Percentiles rank a stretch among this genome's conserved stretches.
phyloP scores from a whole-genome alignment of 148 eudicot species.

The Hydrangea macrophylla region DNA sequence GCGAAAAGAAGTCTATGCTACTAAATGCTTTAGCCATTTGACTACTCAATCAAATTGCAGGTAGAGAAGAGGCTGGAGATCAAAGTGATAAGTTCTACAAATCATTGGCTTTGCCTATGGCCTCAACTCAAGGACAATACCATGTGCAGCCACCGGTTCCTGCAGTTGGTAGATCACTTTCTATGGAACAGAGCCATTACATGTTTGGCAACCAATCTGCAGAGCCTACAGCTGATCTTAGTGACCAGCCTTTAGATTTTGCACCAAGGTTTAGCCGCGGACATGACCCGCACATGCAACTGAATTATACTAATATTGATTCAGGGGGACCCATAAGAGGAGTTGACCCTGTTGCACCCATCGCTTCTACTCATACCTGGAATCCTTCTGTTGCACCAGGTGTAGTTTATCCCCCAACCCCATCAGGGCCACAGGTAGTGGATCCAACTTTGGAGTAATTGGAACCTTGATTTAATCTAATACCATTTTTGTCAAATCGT shows the following conservation, averaged over 20 bases:
- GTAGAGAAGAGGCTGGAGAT: conserved; percentile 48
- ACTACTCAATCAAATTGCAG: conserved; percentile 42
- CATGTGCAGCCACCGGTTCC: conserved; percentile 42
- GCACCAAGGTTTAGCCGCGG: conserved; percentile 54
- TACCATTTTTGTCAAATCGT: no score
- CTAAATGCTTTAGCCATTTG: conserved; percentile 10
- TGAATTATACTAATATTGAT: conserved; percentile 43
- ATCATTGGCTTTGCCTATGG: conserved; percentile 29
- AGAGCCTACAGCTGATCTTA: conserved; percentile 33
- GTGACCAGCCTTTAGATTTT: conserved; percentile 80
- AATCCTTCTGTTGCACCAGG: conserved; percentile 48
- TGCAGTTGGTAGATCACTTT: conserved; percentile 36
- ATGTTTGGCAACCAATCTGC: conserved; percentile 40
- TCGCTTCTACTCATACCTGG: conserved; percentile 62
- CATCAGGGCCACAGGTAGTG: conserved; percentile 61
- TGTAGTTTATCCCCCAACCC: conserved; percentile 52
- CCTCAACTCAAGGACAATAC: conserved; percentile 33
- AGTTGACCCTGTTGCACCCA: conserved; percentile 29
- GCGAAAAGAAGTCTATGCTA: no score
- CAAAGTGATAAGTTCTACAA: conserved; percentile 26
- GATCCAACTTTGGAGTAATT: conserved; percentile 11
- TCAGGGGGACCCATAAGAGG: conserved; percentile 40
- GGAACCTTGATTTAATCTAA: not conserved
- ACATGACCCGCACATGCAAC: conserved; percentile 42
- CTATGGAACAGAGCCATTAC: conserved; percentile 48